Percentiles rank a stretch among this genome's conserved stretches.
These are phyloP conservation scores for Scheffersomyces lignicola DNA, from an alignment of 1,139 yeast genomes.

Conservation along the genomic window DNA sequence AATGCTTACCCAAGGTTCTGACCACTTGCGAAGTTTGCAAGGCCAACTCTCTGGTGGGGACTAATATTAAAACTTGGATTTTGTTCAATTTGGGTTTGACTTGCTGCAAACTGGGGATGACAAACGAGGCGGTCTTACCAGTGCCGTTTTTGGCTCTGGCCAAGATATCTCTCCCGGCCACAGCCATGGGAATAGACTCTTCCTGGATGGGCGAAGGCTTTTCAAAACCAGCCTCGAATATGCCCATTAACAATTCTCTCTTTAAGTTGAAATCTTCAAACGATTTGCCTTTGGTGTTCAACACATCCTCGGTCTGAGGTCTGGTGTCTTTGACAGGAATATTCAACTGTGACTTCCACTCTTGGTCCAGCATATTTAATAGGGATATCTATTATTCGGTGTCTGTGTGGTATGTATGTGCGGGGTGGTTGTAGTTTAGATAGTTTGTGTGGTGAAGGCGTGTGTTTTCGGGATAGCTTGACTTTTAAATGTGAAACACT, in stretches of 20 bases:
- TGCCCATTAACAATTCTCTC: slow-evolving; percentile 95
- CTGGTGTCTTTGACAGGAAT: slow-evolving; percentile 84
- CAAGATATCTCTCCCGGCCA: slow-evolving; percentile 91
- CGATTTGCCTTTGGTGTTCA: slow-evolving; percentile 84
- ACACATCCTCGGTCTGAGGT: slow-evolving; percentile 96
- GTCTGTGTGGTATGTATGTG: no score
- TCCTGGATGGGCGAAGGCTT: slow-evolving; percentile 98
- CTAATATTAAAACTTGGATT: slow-evolving; percentile 85
- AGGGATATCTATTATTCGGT: slow-evolving; percentile 4
- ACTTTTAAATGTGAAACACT: no score
- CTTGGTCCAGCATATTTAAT: slow-evolving; percentile 29
- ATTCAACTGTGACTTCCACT: slow-evolving; percentile 75
- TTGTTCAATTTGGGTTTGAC: slow-evolving; percentile 80
- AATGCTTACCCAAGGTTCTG: slow-evolving; percentile 93
- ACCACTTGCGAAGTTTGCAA: slow-evolving; percentile 96
- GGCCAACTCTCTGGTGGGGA: slow-evolving; percentile 96
- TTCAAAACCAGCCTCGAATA: slow-evolving; percentile 98
- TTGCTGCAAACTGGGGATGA: slow-evolving; percentile 82
- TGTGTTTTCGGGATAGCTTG: no score
- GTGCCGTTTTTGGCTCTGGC: slow-evolving; percentile 99
- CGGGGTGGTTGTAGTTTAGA: neutral
- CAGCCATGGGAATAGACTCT: slow-evolving; percentile 93
- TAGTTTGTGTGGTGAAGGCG: no score
- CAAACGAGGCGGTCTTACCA: slow-evolving; percentile 96
- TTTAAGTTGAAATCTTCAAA: slow-evolving; percentile 92